A percentile compares a stretch with the other conserved stretches of the same genome.
These are phyloP conservation scores for Pyrus hybrid DNA, from an alignment of 331 rosid genomes.

Conservation along the genomic window DNA sequence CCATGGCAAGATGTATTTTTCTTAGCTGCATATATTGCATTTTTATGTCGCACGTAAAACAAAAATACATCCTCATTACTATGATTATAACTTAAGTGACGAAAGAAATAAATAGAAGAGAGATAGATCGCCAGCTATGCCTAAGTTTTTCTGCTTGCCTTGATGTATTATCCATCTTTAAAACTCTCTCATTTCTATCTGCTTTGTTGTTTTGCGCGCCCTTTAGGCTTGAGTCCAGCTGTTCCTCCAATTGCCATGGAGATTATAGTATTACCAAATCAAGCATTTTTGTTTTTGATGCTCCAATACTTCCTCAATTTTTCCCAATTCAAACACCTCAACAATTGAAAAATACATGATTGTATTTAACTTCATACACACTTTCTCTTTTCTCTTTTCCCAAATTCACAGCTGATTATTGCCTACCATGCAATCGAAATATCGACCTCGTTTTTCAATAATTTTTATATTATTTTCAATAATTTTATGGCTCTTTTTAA, in stretches of 20 bases:
- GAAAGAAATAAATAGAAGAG: neutral
- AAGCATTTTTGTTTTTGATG: neutral
- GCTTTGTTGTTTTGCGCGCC: neutral
- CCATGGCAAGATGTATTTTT: neutral
- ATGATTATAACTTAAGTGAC: neutral
- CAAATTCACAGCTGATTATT: neutral
- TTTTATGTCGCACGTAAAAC: neutral
- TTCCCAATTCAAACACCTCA: neutral
- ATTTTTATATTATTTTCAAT: too few relatives aligned
- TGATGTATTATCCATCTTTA: neutral
- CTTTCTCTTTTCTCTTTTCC: neutral
- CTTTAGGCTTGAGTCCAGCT: neutral
- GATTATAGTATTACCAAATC: neutral
- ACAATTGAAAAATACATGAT: neutral
- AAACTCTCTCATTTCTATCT: neutral
- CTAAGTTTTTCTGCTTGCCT: neutral
- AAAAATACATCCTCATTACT: neutral
- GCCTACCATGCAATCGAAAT: neutral
- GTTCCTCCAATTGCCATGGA: neutral
- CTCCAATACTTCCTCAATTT: neutral
- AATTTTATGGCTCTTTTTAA: neutral
- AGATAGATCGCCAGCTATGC: rapidly evolving
- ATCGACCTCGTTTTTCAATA: neutral
- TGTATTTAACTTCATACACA: neutral
- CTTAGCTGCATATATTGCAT: neutral